A percentile compares a stretch with the other conserved stretches of the same genome.
These are phyloP conservation scores for Penicillium salamii DNA, from an alignment of 495 filamentous ascomycete species.

Conservation along the genomic window DNA sequence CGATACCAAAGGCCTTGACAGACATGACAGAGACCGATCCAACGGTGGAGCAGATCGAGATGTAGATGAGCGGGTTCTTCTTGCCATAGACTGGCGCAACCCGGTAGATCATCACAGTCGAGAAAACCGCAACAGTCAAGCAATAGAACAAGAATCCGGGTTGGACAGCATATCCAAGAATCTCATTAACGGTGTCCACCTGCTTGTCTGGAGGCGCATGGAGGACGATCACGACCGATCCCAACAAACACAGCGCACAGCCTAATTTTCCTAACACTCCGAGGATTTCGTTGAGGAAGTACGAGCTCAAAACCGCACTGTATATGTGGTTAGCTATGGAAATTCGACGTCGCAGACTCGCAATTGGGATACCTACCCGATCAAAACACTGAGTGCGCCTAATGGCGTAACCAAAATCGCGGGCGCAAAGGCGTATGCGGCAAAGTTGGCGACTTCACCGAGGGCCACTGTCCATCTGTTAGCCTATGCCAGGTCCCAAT, in stretches of 20 bases:
- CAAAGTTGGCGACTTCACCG: slow-evolving; percentile 94
- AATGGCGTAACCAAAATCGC: slow-evolving; percentile 95
- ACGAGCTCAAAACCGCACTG: slow-evolving; percentile 85
- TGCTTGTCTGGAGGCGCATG: slow-evolving; percentile 94
- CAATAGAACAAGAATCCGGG: slow-evolving; percentile 93
- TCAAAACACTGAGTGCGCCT: slow-evolving; percentile 88
- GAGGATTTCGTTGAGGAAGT: slow-evolving; percentile 86
- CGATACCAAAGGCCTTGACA: slow-evolving; percentile 96
- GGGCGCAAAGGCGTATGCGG: slow-evolving; percentile 95
- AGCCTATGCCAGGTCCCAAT: slow-evolving; percentile 8
- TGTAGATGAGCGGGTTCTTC: slow-evolving; percentile 90
- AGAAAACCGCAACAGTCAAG: slow-evolving; percentile 70
- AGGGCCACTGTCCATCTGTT: slow-evolving; percentile 56
- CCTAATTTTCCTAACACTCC: slow-evolving; percentile 89
- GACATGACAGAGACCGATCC: slow-evolving; percentile 98
- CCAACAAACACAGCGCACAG: slow-evolving; percentile 93
- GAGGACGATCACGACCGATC: slow-evolving; percentile 94
- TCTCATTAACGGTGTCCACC: slow-evolving; percentile 82
- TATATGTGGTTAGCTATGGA: slow-evolving; percentile 27
- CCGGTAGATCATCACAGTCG: slow-evolving; percentile 91
- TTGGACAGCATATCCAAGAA: slow-evolving; percentile 81
- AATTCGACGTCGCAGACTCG: background rate
- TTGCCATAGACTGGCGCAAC: slow-evolving; percentile 85
- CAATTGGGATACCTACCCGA: slow-evolving; percentile 56
- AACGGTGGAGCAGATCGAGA: slow-evolving; percentile 95